These are phyloP conservation scores for Peterozyma xylosa DNA, from an alignment of 805 yeast genomes.

Conservation along the genomic window DNA sequence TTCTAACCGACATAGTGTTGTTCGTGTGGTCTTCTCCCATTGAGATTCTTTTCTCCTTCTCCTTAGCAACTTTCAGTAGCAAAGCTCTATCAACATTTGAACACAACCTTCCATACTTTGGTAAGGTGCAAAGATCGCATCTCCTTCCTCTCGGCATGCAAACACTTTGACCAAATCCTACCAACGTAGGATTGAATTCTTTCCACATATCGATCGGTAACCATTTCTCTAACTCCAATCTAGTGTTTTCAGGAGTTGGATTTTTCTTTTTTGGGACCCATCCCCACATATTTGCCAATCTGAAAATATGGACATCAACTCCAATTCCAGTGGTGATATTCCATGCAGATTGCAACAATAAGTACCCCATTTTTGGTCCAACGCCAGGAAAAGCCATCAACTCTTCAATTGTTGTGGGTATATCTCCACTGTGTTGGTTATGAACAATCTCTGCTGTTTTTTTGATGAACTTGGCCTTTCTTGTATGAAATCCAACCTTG, in stretches of 20 bases:
- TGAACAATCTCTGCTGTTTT: slow-evolving; percentile 46
- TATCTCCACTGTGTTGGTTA: slow-evolving; percentile 50
- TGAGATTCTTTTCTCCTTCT: slow-evolving; percentile 12
- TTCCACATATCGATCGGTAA: slow-evolving; percentile 69
- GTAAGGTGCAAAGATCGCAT: slow-evolving; percentile 66
- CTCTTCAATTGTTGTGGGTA: slow-evolving; percentile 65
- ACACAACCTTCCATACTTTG: slow-evolving; percentile 42
- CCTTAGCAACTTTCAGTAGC: slow-evolving; percentile 20
- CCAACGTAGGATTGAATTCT: slow-evolving; percentile 78
- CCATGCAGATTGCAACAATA: slow-evolving; percentile 83
- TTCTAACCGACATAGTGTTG: slow-evolving; percentile 11
- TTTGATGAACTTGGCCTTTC: slow-evolving; percentile 69
- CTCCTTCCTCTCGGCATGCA: slow-evolving; percentile 66
- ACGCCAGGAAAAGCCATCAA: slow-evolving; percentile 77
- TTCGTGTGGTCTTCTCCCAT: slow-evolving; percentile 10
- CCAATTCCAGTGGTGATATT: slow-evolving; percentile 74
- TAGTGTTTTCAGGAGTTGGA: slow-evolving; percentile 68
- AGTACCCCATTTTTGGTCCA: slow-evolving; percentile 91
- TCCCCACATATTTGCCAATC: slow-evolving; percentile 71
- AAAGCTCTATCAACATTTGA: slow-evolving; percentile 43
- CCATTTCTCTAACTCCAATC: slow-evolving; percentile 66
- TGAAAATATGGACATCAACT: slow-evolving; percentile 85
- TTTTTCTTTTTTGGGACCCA: slow-evolving; percentile 53
- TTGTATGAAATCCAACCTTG: slow-evolving; percentile 80
- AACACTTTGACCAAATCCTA: slow-evolving; percentile 89